Evolutionary conservation across 176 grass and related monocot species (phyloP), one percentile per base, ranked within the genome.

Genomic region (Rhynchospora breviuscula): DNA sequence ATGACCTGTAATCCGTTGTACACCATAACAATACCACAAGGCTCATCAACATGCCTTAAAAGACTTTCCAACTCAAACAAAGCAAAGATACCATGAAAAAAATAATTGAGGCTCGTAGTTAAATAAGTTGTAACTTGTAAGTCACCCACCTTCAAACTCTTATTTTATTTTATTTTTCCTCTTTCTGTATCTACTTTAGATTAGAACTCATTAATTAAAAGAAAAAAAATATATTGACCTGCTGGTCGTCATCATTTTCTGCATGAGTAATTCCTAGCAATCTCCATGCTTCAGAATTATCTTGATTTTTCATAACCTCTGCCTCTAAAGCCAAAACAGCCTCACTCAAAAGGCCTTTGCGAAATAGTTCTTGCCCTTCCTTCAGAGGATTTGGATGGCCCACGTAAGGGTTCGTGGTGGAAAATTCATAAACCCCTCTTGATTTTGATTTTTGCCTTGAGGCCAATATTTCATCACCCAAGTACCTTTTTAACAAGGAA

Each of bases 191-290:
- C 51, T 78, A 51, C 23, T 78, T 78, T 13, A 40, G 35, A 40
- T 4, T 40, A 40, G 35, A 78, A 17, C 51, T 78, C 73, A 47
- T 57, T 25, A 57, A 33, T 35, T 54, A 17, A 56, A 78, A 51
- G 23, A 15, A 62, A 85, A 64, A 7, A 76, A 11, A 61, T 22
- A 61, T 22, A 85, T 67, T 87, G 57, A 99, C 96, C 96, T 95
- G 96, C 80, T 99, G 91, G 54, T 99, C 96, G 67, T 99, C 96
- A 84, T 99, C 96, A 84, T 99, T 99, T 93, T 99, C 96, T 7
- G 96, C 96, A 86, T 99, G 93, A 85, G 96, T 95, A 88, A 90
- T 80, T 51, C 96, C 96, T 74, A 99, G 88, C 89, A 99, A 89
- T 82, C 93, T 93, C 96, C 96, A 99, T 66, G 92, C 96, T 91